Percentiles rank a stretch among this genome's conserved stretches.
Conservation (phyloP, 768 basidiomycete genomes). For the Clavaria fumosa region DNA sequence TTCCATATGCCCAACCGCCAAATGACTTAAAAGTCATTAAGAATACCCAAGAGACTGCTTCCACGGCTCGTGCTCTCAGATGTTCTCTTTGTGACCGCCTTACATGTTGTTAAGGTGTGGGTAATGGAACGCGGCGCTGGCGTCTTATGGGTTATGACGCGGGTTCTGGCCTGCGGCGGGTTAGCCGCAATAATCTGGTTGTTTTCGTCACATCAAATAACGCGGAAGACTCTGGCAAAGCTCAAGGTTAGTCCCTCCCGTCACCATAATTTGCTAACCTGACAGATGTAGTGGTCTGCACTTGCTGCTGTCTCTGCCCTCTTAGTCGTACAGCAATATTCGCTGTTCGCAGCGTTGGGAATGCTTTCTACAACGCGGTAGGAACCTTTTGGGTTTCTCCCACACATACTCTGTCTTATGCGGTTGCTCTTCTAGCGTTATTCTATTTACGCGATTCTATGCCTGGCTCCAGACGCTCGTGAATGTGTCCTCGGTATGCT, state of each 20-base stretch:
- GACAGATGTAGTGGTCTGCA: slow-evolving; percentile 50
- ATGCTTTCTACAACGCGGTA: slow-evolving; percentile 55
- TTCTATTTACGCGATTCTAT: slow-evolving; percentile 57
- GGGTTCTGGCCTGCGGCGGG: slow-evolving; percentile 60
- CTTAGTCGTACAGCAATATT: slow-evolving; percentile 52
- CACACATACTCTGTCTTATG: not conserved
- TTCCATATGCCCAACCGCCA: slow-evolving; percentile 6
- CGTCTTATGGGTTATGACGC: slow-evolving; percentile 63
- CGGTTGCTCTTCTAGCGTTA: slow-evolving; percentile 31
- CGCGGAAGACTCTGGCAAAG: slow-evolving; percentile 42
- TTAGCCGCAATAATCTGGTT: slow-evolving; percentile 50
- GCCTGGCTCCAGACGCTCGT: slow-evolving; percentile 47
- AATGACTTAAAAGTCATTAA: slow-evolving; percentile 18
- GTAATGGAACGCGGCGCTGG: slow-evolving; percentile 51
- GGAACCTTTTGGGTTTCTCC: slow-evolving; percentile 11
- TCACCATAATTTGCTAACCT: too few relatives aligned
- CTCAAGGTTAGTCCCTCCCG: too few relatives aligned
- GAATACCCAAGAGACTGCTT: slow-evolving; percentile 37
- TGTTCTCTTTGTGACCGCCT: slow-evolving; percentile 43
- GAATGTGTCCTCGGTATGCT: slow-evolving; percentile 31
- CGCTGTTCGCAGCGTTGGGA: slow-evolving; percentile 52
- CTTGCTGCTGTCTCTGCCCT: slow-evolving; percentile 51
- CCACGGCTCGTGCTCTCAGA: slow-evolving; percentile 46
- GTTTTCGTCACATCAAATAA: slow-evolving; percentile 34
- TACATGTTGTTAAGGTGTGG: slow-evolving; percentile 53